Conservation (phyloP, 2,329 filamentous ascomycete genomes). For the Hawksworthiomyces lignivorus region DNA sequence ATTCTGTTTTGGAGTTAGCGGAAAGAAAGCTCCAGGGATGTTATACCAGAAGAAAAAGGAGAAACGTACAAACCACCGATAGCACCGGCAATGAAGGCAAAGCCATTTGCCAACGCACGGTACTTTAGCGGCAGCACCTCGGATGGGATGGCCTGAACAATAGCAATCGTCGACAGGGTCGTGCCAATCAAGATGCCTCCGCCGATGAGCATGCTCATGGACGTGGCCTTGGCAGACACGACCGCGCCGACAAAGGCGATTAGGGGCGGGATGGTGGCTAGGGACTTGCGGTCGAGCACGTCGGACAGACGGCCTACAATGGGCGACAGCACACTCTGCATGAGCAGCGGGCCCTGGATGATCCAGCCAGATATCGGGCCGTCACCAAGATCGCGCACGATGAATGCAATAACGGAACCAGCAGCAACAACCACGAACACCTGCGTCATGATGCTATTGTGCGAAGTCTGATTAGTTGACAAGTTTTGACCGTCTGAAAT, state of each 20-base stretch:
- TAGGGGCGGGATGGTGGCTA: slow-evolving; percentile 43
- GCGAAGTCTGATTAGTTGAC: too few species aligned
- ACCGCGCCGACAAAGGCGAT: slow-evolving; percentile 47
- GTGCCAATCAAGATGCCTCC: slow-evolving; percentile 50
- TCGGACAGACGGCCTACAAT: slow-evolving; percentile 49
- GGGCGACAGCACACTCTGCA: slow-evolving; percentile 49
- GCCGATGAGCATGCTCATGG: slow-evolving; percentile 48
- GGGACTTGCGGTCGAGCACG: slow-evolving; percentile 45
- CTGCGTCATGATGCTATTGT: slow-evolving; percentile 43
- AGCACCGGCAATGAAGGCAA: slow-evolving; percentile 41
- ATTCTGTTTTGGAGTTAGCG: slow-evolving; percentile 27
- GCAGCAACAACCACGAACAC: slow-evolving; percentile 49
- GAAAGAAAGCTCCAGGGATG: too few species aligned
- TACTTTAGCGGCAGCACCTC: slow-evolving; percentile 51
- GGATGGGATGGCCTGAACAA: slow-evolving; percentile 48
- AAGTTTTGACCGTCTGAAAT: too few species aligned
- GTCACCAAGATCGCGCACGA: slow-evolving; percentile 44
- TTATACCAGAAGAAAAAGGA: neutral
- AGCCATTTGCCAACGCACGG: slow-evolving; percentile 46
- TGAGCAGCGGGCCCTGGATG: slow-evolving; percentile 48
- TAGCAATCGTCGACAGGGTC: slow-evolving; percentile 45
- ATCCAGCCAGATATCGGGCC: slow-evolving; percentile 45
- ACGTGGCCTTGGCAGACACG: slow-evolving; percentile 45
- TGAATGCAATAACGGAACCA: slow-evolving; percentile 49
- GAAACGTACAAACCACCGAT: slow-evolving; percentile 42